These are phyloP conservation scores for Tolypocladium album DNA, from an alignment of 2,329 filamentous ascomycete genomes.

Conservation along the genomic window DNA sequence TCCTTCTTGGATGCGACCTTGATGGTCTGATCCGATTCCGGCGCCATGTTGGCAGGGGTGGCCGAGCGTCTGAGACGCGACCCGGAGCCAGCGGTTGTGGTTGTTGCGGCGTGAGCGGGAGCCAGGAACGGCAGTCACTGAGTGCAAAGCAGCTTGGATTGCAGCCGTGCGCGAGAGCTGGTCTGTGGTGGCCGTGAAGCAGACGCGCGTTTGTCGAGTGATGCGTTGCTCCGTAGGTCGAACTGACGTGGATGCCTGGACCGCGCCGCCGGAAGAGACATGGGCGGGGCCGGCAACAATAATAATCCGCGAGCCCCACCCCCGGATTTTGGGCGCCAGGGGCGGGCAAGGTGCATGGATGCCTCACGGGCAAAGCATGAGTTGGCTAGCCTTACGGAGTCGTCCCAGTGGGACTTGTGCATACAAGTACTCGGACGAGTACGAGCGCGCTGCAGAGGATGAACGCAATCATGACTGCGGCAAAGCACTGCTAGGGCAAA, in stretches of 20 bases:
- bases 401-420: too few species aligned
- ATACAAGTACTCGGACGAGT: too few species aligned
- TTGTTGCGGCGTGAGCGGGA: background rate
- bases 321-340: background rate
- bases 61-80: background rate
- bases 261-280: background rate
- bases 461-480: too few species aligned
- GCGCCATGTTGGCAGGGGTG: constrained; percentile 1
- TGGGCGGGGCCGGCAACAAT: background rate
- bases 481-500: too few species aligned
- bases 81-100: background rate
- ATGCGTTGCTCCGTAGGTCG: background rate
- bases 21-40: constrained; percentile 42
- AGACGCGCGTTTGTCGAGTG: background rate
- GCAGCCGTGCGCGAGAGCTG: background rate
- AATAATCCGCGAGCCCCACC: constrained; percentile 5
- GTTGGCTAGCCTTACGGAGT: too few species aligned
- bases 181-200: background rate
- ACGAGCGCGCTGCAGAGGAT: too few species aligned
- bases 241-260: background rate
- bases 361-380: background rate
- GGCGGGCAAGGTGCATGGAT: background rate
- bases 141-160: background rate
- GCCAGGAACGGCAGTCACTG: background rate
- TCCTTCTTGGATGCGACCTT: constrained; percentile 51